These are phyloP conservation scores for Yamadazyma tumulicola DNA, from an alignment of 805 yeast genomes.

Conservation along the genomic window DNA sequence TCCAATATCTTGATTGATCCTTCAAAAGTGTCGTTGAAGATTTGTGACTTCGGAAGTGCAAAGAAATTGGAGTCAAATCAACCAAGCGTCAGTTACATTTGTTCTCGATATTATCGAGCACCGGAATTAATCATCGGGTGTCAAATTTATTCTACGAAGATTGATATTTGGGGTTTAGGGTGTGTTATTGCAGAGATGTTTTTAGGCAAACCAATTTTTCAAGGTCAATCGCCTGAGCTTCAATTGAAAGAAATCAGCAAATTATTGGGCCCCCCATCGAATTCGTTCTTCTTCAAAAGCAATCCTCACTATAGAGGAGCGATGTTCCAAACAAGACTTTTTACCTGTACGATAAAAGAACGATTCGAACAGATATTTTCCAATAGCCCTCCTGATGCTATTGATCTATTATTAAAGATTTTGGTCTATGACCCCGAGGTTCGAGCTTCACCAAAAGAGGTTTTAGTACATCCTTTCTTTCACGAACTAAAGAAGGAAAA, in stretches of 20 bases:
- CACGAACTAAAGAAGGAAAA: conserved; percentile 69
- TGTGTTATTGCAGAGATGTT: conserved; percentile 95
- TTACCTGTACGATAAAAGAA: conserved; percentile 51
- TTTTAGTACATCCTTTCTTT: conserved; percentile 85
- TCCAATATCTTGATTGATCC: conserved; percentile 79
- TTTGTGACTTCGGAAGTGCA: conserved; percentile 86
- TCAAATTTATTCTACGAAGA: conserved; percentile 80
- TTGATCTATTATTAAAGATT: conserved; percentile 76
- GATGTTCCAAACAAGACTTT: conserved; percentile 62
- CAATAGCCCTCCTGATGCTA: conserved; percentile 78
- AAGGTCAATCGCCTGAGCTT: conserved; percentile 83
- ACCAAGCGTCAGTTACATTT: conserved; percentile 92
- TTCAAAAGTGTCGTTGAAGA: conserved; percentile 57
- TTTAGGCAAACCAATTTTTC: conserved; percentile 90
- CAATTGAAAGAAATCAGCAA: conserved; percentile 90
- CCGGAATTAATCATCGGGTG: conserved; percentile 95
- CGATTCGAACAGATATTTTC: conserved; percentile 49
- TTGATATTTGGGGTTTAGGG: conserved; percentile 97
- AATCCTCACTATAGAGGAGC: conserved; percentile 77
- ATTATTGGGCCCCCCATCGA: conserved; percentile 80
- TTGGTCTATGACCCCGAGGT: conserved; percentile 87
- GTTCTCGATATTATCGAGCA: conserved; percentile 93
- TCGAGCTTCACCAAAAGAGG: conserved; percentile 76
- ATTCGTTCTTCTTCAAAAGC: conserved; percentile 65
- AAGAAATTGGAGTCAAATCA: conserved; percentile 73